Evolutionary conservation across 129 eudicot genomes (phyloP).

Genomic region (Artemisia tridentata): DNA sequence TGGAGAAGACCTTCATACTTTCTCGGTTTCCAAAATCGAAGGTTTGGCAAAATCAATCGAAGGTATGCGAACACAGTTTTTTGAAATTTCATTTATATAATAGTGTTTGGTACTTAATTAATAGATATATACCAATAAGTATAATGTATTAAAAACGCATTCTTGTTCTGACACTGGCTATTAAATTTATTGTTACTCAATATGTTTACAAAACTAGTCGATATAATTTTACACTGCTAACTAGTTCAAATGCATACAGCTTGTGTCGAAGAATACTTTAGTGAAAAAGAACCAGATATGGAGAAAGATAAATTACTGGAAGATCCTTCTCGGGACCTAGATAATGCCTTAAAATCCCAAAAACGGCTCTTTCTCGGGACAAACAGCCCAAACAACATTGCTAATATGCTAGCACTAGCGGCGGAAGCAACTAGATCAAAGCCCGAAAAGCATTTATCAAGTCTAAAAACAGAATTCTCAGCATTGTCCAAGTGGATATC

Average conservation of each 20-base stretch:
- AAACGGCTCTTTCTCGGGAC: conserved; percentile 37
- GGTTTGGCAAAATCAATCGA: conserved; percentile 37
- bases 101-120: not conserved
- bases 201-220: not conserved
- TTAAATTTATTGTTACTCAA: not conserved
- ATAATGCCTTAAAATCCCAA: conserved; percentile 38
- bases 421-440: conserved; percentile 21
- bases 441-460: conserved; percentile 37
- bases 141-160: not conserved
- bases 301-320: conserved; percentile 39
- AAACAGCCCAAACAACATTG: conserved; percentile 12
- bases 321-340: conserved; percentile 51
- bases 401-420: conserved; percentile 25
- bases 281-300: conserved; percentile 32
- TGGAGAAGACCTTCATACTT: conserved; percentile 41
- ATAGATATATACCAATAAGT: not conserved
- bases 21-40: conserved; percentile 37
- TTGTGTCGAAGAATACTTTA: conserved; percentile 52
- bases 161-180: not conserved
- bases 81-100: not conserved
- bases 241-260: conserved; percentile 15
- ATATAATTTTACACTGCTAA: not conserved
- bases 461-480: conserved; percentile 26
- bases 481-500: conserved; percentile 30
- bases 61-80: conserved; percentile 22